A percentile compares a stretch with the other conserved stretches of the same genome.
Evolutionary conservation across 257 asterid genomes (phyloP).

Genomic region (Prunella vulgaris): DNA sequence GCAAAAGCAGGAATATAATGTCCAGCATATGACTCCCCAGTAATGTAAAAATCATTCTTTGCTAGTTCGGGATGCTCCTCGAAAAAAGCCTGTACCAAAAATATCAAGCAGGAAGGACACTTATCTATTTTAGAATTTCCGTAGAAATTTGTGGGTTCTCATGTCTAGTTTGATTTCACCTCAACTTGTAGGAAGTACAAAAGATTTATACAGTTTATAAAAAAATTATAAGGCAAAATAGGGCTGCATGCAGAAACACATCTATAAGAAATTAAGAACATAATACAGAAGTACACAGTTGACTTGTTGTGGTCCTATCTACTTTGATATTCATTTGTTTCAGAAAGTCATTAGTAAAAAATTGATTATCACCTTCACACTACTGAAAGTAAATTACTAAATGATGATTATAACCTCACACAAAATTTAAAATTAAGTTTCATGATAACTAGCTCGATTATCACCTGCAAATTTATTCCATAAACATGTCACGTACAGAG

Average conservation of each 20-base stretch:
- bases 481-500: not conserved
- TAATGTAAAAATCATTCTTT: conserved; percentile 76
- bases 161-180: not conserved
- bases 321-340: not conserved
- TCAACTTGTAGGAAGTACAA: not conserved
- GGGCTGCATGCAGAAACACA: not conserved
- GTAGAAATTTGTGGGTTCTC: too few relatives aligned
- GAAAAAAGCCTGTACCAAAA: conserved; percentile 63
- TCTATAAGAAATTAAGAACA: not conserved
- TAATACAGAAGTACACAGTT: not conserved
- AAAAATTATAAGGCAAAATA: not conserved
- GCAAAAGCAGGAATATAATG: conserved; percentile 97
- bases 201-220: conserved; percentile 1
- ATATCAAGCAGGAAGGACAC: not conserved
- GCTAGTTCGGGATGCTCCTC: conserved; percentile 80
- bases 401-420: not conserved
- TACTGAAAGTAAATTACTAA: not conserved
- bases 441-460: not conserved
- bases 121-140: too few relatives aligned
- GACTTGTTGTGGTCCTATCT: not conserved
- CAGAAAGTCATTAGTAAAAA: not conserved
- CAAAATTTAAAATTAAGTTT: not conserved
- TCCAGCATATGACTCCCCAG: conserved; percentile 98
- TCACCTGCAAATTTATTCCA: not conserved
- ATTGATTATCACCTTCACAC: not conserved